Conservation (phyloP, 257 asterid species). For the Solanum peruvianum region DNA sequence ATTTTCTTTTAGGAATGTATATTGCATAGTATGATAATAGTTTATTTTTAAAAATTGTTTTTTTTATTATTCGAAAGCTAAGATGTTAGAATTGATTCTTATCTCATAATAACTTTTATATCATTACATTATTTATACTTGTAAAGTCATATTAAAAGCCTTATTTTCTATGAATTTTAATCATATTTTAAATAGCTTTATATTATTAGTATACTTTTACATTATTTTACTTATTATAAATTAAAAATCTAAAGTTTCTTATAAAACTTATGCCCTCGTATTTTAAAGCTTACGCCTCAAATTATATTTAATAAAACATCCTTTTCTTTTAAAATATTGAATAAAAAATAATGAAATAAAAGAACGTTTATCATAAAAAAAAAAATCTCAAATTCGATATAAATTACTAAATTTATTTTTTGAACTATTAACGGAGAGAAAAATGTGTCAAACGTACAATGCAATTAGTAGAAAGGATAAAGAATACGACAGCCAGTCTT, state of each 20-base stretch:
- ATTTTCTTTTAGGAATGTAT: no score
- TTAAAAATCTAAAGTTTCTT: no score
- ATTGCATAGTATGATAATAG: not conserved
- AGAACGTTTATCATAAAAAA: not conserved
- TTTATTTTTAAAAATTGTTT: no score
- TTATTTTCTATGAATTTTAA: not conserved
- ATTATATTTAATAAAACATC: no score
- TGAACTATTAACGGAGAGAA: not conserved
- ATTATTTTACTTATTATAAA: no score
- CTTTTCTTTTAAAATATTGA: no score
- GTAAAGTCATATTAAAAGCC: no score
- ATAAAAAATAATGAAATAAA: not conserved
- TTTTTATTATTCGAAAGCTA: not conserved
- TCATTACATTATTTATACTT: no score
- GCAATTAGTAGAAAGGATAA: not conserved
- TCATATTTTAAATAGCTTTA: no score
- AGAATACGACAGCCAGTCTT: not conserved
- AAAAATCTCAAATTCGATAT: no score
- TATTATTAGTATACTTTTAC: no score
- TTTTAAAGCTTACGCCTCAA: not conserved
- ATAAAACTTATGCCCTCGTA: not conserved
- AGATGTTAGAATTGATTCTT: not conserved
- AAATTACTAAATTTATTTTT: no score
- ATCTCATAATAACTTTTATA: not conserved
- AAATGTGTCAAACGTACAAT: not conserved